Evolutionary conservation across 257 asterid species (phyloP).

Genomic region (Asclepias syriaca): DNA sequence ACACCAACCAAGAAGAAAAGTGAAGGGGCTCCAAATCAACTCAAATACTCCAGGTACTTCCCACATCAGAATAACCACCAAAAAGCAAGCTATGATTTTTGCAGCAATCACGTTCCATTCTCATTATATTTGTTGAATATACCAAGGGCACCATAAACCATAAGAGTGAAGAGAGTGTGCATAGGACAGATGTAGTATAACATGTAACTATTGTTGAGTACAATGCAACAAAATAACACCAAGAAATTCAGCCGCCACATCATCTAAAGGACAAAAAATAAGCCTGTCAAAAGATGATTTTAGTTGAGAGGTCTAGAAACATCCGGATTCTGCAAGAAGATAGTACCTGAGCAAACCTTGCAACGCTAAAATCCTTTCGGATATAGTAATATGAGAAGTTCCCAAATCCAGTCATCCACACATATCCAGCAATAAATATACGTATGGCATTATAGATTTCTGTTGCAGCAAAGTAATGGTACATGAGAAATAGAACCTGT

Average conservation of each 20-base stretch:
- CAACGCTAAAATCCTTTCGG: conserved; percentile 79
- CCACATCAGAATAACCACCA: conserved; percentile 77
- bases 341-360: conserved; percentile 70
- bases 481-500: conserved; percentile 88
- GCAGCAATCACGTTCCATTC: conserved; percentile 61
- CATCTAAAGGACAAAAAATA: conserved; percentile 47
- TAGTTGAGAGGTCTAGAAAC: conserved; percentile 7
- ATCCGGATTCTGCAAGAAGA: conserved; percentile 3
- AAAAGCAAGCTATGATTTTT: conserved; percentile 63
- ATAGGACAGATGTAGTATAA: conserved; percentile 87
- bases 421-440: conserved; percentile 77
- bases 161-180: conserved; percentile 89
- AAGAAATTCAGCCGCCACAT: conserved; percentile 94
- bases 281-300: conserved; percentile 22
- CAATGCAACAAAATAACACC: conserved; percentile 76
- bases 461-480: conserved; percentile 81
- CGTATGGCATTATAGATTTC: conserved; percentile 84
- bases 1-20: conserved; percentile 67
- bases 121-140: conserved; percentile 73
- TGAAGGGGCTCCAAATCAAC: conserved; percentile 69
- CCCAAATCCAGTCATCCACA: conserved; percentile 97
- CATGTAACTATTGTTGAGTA: conserved; percentile 62
- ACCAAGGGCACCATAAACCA: conserved; percentile 90
- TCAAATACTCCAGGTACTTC: conserved; percentile 81
- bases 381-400: conserved; percentile 85